Percentiles rank a stretch among this genome's conserved stretches.
These are phyloP conservation scores for Lolium perenne DNA, from an alignment of 176 grass and related monocot species.

Conservation along the genomic window DNA sequence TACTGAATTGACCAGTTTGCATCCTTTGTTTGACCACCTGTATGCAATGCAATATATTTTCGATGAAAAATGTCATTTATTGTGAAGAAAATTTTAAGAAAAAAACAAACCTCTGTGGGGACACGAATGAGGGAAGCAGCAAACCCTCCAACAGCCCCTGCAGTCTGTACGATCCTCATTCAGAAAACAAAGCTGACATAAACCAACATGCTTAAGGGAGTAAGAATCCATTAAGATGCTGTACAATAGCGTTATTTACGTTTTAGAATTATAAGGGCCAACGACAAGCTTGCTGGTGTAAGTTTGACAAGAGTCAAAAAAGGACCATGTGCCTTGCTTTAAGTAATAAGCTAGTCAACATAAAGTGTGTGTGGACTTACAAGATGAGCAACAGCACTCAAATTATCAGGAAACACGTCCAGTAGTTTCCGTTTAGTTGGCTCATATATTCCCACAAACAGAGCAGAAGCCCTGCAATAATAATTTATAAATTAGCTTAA, in stretches of 20 bases:
- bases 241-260: neutral
- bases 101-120: conserved; percentile 83
- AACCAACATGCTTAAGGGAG: conserved; percentile 35
- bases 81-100: neutral
- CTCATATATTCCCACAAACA: conserved; percentile 97
- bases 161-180: conserved; percentile 58
- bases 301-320: conserved; percentile 7
- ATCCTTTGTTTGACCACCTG: conserved; percentile 97
- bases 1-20: conserved; percentile 85
- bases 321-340: neutral
- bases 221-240: neutral
- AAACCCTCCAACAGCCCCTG: conserved; percentile 88
- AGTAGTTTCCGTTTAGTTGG: conserved; percentile 85
- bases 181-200: conserved; percentile 21
- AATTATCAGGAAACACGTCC: conserved; percentile 77
- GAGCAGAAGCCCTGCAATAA: conserved; percentile 78
- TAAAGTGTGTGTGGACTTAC: conserved; percentile 56
- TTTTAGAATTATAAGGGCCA: neutral
- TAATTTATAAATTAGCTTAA: neutral
- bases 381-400: conserved; percentile 95
- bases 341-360: conserved; percentile 4
- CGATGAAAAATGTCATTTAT: neutral
- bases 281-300: neutral
- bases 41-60: conserved; percentile 28
- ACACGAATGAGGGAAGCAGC: conserved; percentile 89